These are phyloP conservation scores for Phialophora chinensis DNA, from an alignment of 2,329 filamentous ascomycete species.

Conservation along the genomic window DNA sequence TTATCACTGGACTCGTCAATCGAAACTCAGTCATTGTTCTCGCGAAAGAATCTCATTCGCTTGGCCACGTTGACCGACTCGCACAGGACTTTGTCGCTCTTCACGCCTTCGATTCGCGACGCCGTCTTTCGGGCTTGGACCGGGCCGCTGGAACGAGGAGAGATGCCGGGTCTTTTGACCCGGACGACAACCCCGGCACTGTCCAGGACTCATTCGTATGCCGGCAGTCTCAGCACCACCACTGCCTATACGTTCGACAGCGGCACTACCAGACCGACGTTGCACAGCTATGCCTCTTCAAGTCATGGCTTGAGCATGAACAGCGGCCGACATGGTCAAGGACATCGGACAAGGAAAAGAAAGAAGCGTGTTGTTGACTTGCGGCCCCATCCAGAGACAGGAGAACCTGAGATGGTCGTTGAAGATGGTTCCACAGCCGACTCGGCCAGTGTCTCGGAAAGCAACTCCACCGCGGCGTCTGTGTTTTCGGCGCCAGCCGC, in stretches of 20 bases:
- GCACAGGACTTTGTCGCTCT: constrained; percentile 86
- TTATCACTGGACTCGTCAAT: constrained; percentile 78
- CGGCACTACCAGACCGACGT: constrained; percentile 65
- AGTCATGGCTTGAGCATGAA: constrained; percentile 50
- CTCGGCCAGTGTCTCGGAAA: constrained; percentile 46
- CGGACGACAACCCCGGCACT: constrained; percentile 57
- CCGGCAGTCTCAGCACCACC: constrained; percentile 53
- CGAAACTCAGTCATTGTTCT: constrained; percentile 88
- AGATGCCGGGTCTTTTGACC: constrained; percentile 51
- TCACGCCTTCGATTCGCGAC: constrained; percentile 88
- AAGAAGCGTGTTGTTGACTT: constrained; percentile 59
- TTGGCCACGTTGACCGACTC: constrained; percentile 84
- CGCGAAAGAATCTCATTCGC: constrained; percentile 88
- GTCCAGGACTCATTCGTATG: constrained; percentile 68
- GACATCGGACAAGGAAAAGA: constrained; percentile 54
- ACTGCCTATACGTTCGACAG: constrained; percentile 76
- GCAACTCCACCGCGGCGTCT: constrained; percentile 51
- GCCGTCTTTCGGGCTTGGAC: constrained; percentile 94
- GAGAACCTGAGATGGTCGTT: constrained; percentile 50
- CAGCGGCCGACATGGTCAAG: constrained; percentile 52
- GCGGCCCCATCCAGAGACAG: constrained; percentile 48
- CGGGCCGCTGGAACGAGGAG: constrained; percentile 72
- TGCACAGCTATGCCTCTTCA: constrained; percentile 45
- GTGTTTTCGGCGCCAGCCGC: constrained; percentile 60
- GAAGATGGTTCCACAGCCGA: constrained; percentile 47